Evolutionary conservation across 495 filamentous ascomycete species (phyloP), one percentile per base, ranked within the genome.

Genomic region (Recurvomyces mirabilis): DNA sequence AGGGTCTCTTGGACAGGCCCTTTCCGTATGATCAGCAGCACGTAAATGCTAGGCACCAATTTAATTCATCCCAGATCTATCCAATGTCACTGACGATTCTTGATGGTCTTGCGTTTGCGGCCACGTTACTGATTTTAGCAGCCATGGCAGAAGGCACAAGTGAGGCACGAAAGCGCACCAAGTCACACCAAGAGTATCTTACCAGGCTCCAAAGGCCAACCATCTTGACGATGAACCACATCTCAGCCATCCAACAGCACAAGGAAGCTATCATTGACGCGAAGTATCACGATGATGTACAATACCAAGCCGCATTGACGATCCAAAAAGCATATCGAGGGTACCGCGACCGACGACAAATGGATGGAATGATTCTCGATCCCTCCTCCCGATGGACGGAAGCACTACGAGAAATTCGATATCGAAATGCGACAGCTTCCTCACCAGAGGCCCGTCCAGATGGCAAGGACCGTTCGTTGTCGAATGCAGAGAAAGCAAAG

Each of bases 251-350:
- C 24, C 47, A 51, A 25, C 13, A 12, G 11, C 15, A 30, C 18
- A 30, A 40, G n/a, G 47, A 51, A 22, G 17, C 10, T 35, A 38
- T 38, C 18, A 46, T 51, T 11, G 24, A 33, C 17, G 18, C 28
- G 4, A 44, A 45, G 19, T 51, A 51, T 23, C 47, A 51, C 36
- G 18, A n/a, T 5, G 23, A 49, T 21, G 34, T 43, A 33, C 37
- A 31, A 15, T 43, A 43, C 23, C 46, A 51, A 43, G 76, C 76
- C 2, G 76, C 73, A 15, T 62, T 62, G 17, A 56, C 65, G 26
- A 78, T 80, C 30, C 68, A 87, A 67, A 69, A 79, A 25, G 70
- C 70, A 1, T 86, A 83, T 57, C 72, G 82, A 23, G 81, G 82
- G 5, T 77, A 86, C 58, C 71, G 81, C 25, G 70, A 69, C 21